Evolutionary conservation across 1,284 basidiomycete species (phyloP), one percentile per base, ranked within the genome.

Genomic region (Filobasidium uniguttulatum): DNA sequence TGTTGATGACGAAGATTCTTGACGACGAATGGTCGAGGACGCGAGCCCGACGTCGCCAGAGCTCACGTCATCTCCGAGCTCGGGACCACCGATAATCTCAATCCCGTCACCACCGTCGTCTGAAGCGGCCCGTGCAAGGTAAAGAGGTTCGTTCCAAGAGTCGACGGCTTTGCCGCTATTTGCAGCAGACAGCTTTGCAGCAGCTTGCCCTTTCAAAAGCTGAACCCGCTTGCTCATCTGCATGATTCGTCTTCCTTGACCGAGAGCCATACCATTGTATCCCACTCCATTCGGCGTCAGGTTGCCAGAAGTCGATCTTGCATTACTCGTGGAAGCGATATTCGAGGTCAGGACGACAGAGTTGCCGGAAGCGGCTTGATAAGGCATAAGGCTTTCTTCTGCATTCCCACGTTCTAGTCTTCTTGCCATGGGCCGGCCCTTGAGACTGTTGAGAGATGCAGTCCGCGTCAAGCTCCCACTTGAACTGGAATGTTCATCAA

Each of bases 351-450:
- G 81, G 36, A 80, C 77, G 44, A 97, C 86, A 57, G 87, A 93
- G 69, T 99, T 98, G 15, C 90, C 90, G 1, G 90, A 94, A 3
- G 90, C 90, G 41, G 88, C 86, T 83, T 88, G 58, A 55, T 67
- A 69, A 15, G 68, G 64, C 35, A 46, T 35, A 19, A 55, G 28
- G 45, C 51, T 49, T 36, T 56, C 52, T 45, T 77, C 75, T 20
- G 70, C 72, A 47, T 76, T 75, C 10, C 61, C 53, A 8, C 46
- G 36, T 12, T 29, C 26, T 34, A 57, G 56, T 28, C 66, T 64
- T 5, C 57, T 65, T 34, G 80, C 77, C 23, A 76, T 64, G 14
- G 23, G 25, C 79, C 77, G 30, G 73, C 60, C 22, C 31, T 30
- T 77, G 23, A 89, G 71, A 64, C 83, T 85, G 61, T 76, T 81